Evolutionary conservation across 176 grass and related monocot species (phyloP), one percentile per base, ranked within the genome.

Genomic region (Ananas comosus): DNA sequence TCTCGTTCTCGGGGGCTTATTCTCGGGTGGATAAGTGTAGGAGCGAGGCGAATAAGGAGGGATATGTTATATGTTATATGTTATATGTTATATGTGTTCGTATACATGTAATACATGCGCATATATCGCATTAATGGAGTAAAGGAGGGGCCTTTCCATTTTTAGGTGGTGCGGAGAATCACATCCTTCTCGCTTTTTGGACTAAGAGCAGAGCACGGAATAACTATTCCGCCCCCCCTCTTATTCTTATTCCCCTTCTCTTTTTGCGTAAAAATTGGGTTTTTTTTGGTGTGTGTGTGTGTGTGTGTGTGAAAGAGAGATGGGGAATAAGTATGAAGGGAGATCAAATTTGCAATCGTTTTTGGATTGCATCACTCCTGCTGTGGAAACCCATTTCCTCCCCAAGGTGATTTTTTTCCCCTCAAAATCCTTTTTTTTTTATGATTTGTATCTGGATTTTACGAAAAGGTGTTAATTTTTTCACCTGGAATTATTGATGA

Each of bases 311-410:
- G 19, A 49, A 24, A 12, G 10, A 28, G 57, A 59, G 65, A 88
- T 88, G 85, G 85, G 80, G 19, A 74, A 72, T 10, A 72, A 29
- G 70, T 48, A 67, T 67, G 71, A 63, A 64, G 75, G 53, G 23
- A 78, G 33, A 64, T 90, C 91, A 12, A 96, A 96, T 78, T 75
- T 96, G 69, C 84, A 87, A 67, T 78, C 78, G 58, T 90, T 96
- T 85, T 66, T 96, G 66, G 79, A 96, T 78, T 87, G 70, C 64
- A 89, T 80, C 70, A 96, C 91, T 56, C 91, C 87, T 8, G n/a
- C 75, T 50, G 81, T 96, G 19, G 56, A 85, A 29, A 82, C 87
- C 22, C 87, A 78, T 68, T 74, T 85, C 85, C 72, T 90, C 48
- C 76, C 78, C 76, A 90, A 85, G 91, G 91, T 88, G 66, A 69